Conservation (phyloP, 805 yeast genomes). For the Priceomyces carsonii region DNA sequence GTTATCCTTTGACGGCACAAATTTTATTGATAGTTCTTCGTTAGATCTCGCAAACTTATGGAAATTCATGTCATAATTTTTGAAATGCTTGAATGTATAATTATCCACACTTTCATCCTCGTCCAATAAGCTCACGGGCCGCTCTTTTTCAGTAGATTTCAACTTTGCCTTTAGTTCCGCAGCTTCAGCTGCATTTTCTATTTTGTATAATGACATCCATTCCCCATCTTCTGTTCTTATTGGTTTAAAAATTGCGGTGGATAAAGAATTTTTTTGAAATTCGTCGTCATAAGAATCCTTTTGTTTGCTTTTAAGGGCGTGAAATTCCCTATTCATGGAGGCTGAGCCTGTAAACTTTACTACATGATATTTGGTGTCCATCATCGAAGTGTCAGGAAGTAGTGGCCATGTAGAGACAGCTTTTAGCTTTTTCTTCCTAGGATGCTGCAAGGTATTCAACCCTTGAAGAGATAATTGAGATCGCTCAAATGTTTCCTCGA, state of each 20-base stretch:
- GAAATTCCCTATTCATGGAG: slow-evolving; percentile 41
- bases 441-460: slow-evolving; percentile 63
- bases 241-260: slow-evolving; percentile 72
- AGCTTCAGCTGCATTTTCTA: slow-evolving; percentile 24
- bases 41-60: slow-evolving; percentile 44
- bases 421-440: slow-evolving; percentile 66
- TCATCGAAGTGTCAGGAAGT: slow-evolving; percentile 86
- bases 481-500: slow-evolving; percentile 76
- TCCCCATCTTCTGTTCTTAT: slow-evolving; percentile 69
- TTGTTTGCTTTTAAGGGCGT: slow-evolving; percentile 27
- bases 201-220: slow-evolving; percentile 62
- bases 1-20: slow-evolving; percentile 41
- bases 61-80: slow-evolving; percentile 78
- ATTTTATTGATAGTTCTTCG: slow-evolving; percentile 70
- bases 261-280: slow-evolving; percentile 39
- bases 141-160: slow-evolving; percentile 45
- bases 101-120: slow-evolving; percentile 46
- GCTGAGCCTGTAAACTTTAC: slow-evolving; percentile 65
- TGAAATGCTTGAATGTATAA: slow-evolving; percentile 60
- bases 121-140: slow-evolving; percentile 38
- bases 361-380: slow-evolving; percentile 73
- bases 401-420: slow-evolving; percentile 81
- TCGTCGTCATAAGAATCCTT: slow-evolving; percentile 25
- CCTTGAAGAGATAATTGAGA: slow-evolving; percentile 50
- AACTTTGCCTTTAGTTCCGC: slow-evolving; percentile 25